These are phyloP conservation scores for Vaccinium vitisidaea DNA, from an alignment of 148 eudicot species.

Conservation along the genomic window DNA sequence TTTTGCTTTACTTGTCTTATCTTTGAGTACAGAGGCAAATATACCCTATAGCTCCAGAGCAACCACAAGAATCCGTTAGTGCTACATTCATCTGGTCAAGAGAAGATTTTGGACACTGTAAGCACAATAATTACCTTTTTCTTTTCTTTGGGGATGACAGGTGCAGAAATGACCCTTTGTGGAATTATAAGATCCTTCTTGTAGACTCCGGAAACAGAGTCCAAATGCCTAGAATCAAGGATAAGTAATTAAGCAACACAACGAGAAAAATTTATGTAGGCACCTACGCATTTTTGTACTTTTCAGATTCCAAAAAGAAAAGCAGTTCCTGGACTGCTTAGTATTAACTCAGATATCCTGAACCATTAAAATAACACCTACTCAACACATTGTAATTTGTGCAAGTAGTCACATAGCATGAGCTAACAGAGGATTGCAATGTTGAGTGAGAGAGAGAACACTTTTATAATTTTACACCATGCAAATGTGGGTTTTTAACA, in stretches of 20 bases:
- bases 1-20: conserved; percentile 47
- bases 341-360: not conserved
- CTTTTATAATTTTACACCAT: not conserved
- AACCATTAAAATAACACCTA: not conserved
- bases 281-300: not conserved
- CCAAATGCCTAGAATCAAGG: conserved; percentile 45
- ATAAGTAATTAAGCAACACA: not conserved
- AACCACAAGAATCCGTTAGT: not conserved
- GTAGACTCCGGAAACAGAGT: conserved; percentile 55
- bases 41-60: conserved; percentile 51
- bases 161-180: conserved; percentile 41
- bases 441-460: not conserved
- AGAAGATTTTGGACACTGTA: not conserved
- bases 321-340: not conserved
- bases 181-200: conserved; percentile 41
- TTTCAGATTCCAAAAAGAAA: not conserved
- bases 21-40: conserved; percentile 74
- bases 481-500: not conserved
- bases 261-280: not conserved
- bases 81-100: not conserved
- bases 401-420: not conserved
- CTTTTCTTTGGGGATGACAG: conserved; percentile 66
- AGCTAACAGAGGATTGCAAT: not conserved
- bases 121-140: conserved; percentile 60
- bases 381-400: not conserved